Percentiles rank a stretch among this genome's conserved stretches.
Evolutionary conservation across 345 rosid genomes (phyloP).

Genomic region (Salix suchowensis): DNA sequence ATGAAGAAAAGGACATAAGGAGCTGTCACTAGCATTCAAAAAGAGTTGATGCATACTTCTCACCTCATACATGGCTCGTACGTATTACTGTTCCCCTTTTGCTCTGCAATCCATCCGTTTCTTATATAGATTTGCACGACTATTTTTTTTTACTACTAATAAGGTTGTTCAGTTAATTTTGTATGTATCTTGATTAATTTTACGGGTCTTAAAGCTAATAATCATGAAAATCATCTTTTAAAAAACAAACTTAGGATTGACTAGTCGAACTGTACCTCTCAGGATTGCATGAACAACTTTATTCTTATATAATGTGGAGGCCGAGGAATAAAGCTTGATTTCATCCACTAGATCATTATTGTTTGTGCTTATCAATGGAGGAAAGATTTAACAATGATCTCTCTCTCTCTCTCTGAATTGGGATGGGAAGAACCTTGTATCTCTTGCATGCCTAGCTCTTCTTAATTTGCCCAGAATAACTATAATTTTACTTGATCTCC

Average conservation of each 20-base stretch:
- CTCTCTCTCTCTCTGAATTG: neutral
- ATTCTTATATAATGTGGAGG: neutral
- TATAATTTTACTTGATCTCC: neutral
- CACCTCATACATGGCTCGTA: neutral
- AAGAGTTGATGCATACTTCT: neutral
- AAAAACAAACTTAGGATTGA: accelerated
- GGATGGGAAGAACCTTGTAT: neutral
- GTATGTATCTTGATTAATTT: accelerated
- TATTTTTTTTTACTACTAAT: too few species aligned
- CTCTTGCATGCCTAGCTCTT: neutral
- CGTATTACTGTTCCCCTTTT: too few species aligned
- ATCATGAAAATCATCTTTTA: too few species aligned
- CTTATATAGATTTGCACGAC: neutral
- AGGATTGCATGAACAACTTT: neutral
- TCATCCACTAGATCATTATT: neutral
- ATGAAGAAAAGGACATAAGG: neutral
- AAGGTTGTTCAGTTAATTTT: accelerated
- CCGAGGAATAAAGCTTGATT: neutral
- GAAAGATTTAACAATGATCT: neutral
- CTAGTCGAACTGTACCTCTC: too few species aligned
- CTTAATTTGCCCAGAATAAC: neutral
- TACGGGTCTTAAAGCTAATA: accelerated
- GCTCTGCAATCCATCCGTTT: neutral
- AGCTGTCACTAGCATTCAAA: neutral
- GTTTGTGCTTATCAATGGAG: neutral